Percentiles rank a stretch among this genome's conserved stretches.
Evolutionary conservation across 768 basidiomycete species (phyloP).

Genomic region (Suillus decipiens): DNA sequence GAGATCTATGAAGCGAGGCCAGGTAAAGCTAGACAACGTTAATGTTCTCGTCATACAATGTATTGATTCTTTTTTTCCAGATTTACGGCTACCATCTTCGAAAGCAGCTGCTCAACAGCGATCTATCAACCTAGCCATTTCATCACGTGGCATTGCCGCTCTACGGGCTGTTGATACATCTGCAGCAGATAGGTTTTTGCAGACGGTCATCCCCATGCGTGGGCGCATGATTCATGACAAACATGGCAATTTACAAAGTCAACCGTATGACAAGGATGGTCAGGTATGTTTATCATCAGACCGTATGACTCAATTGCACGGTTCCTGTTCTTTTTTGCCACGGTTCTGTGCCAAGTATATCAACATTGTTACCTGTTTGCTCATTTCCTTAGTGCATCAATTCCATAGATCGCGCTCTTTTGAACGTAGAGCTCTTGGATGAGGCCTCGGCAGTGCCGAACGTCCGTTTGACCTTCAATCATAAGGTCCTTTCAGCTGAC

Average conservation of each 20-base stretch:
- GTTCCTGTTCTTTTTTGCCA: slow-evolving; percentile 9
- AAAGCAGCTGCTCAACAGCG: slow-evolving; percentile 69
- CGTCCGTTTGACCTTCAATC: slow-evolving; percentile 74
- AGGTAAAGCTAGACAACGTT: slow-evolving; percentile 47
- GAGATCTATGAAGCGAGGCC: slow-evolving; percentile 78
- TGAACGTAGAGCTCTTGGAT: slow-evolving; percentile 85
- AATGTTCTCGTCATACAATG: slow-evolving; percentile 15
- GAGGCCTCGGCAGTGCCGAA: slow-evolving; percentile 64
- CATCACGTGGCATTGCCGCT: slow-evolving; percentile 89
- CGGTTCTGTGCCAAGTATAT: slow-evolving; percentile 23
- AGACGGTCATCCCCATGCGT: slow-evolving; percentile 88
- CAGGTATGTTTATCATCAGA: slow-evolving; percentile 60
- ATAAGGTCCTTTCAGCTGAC: slow-evolving; percentile 77
- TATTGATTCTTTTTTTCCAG: slow-evolving; percentile 38
- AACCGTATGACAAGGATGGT: slow-evolving; percentile 84
- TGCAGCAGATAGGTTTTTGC: slow-evolving; percentile 68
- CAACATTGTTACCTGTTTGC: slow-evolving; percentile 18
- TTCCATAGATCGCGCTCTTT: slow-evolving; percentile 85
- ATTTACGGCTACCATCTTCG: slow-evolving; percentile 73
- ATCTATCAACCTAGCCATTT: slow-evolving; percentile 96
- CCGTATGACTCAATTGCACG: slow-evolving; percentile 15
- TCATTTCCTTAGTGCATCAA: slow-evolving; percentile 75
- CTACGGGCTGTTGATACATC: slow-evolving; percentile 77
- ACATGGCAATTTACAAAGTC: slow-evolving; percentile 74
- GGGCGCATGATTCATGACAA: slow-evolving; percentile 92